phyloP scores from a whole-genome alignment of 768 basidiomycete genomes.

The Holtermanniella nyarrowii region DNA sequence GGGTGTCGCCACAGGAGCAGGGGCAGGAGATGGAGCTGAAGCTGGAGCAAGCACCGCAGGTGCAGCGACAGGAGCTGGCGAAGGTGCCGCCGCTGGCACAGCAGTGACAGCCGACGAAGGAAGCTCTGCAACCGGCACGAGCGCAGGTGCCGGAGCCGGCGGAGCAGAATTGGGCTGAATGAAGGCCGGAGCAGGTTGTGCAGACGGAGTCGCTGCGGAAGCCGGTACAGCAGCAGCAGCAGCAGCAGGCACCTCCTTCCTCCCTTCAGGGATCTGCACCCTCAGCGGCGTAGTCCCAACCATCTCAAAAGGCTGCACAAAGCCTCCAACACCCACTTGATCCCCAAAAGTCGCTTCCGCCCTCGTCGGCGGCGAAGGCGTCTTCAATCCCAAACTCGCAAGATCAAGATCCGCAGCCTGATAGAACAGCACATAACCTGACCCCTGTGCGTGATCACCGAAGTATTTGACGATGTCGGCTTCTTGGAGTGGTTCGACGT shows the following conservation, averaged over 20 bases:
- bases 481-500: conserved; percentile 77
- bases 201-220: neutral
- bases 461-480: conserved; percentile 86
- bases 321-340: neutral
- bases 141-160: neutral
- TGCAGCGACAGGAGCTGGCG: neutral
- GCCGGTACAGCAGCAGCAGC: conserved; percentile 2
- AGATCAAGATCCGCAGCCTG: conserved; percentile 81
- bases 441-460: conserved; percentile 67
- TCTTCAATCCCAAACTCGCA: conserved; percentile 56
- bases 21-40: neutral
- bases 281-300: neutral
- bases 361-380: too few species aligned
- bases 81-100: neutral
- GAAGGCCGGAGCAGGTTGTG: neutral
- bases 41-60: neutral
- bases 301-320: neutral
- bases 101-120: neutral
- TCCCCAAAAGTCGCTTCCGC: conserved; percentile 5
- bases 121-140: neutral
- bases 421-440: conserved; percentile 95
- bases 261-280: neutral
- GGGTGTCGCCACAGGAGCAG: neutral
- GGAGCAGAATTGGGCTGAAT: neutral
- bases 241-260: neutral